Evolutionary conservation across 2,329 filamentous ascomycete species (phyloP).

Genomic region (Pyricularia pennisetigena): DNA sequence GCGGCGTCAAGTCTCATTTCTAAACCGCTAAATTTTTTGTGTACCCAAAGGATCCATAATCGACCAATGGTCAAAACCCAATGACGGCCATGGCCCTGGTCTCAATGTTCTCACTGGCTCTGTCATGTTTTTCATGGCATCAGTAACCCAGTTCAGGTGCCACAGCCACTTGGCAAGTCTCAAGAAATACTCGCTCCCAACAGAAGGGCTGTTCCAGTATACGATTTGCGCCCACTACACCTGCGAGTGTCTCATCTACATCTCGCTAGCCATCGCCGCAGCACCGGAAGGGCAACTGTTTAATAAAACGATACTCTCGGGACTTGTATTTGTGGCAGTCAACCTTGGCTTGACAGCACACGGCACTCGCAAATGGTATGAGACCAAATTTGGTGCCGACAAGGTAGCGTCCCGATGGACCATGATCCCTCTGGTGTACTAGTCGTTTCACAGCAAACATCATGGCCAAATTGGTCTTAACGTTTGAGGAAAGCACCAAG

Average conservation of each 20-base stretch:
- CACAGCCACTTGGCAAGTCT: slow-evolving; percentile 61
- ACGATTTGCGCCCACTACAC: slow-evolving; percentile 86
- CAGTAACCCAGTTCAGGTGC: slow-evolving; percentile 63
- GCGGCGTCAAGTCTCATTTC: neutral
- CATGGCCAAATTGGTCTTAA: slow-evolving; percentile 13
- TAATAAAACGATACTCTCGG: slow-evolving; percentile 66
- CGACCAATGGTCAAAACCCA: neutral
- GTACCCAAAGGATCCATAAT: neutral
- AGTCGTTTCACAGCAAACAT: neutral
- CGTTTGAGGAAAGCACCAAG: slow-evolving; percentile 37
- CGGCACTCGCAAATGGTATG: slow-evolving; percentile 73
- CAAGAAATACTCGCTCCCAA: slow-evolving; percentile 75
- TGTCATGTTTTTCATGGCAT: slow-evolving; percentile 56
- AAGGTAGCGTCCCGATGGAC: slow-evolving; percentile 55
- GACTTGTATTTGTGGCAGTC: slow-evolving; percentile 60
- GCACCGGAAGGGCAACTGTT: slow-evolving; percentile 56
- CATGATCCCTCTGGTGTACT: slow-evolving; percentile 67
- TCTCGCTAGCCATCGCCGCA: slow-evolving; percentile 63
- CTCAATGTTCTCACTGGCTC: neutral
- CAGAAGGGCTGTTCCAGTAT: slow-evolving; percentile 58
- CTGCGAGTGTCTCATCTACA: slow-evolving; percentile 76
- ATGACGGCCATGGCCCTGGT: neutral
- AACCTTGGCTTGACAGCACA: slow-evolving; percentile 78
- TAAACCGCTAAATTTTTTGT: neutral
- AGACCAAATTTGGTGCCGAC: slow-evolving; percentile 59